Evolutionary conservation across 202 grass and related monocot species (phyloP), one percentile per base, ranked within the genome.

Genomic region (Eragrostis tef): DNA sequence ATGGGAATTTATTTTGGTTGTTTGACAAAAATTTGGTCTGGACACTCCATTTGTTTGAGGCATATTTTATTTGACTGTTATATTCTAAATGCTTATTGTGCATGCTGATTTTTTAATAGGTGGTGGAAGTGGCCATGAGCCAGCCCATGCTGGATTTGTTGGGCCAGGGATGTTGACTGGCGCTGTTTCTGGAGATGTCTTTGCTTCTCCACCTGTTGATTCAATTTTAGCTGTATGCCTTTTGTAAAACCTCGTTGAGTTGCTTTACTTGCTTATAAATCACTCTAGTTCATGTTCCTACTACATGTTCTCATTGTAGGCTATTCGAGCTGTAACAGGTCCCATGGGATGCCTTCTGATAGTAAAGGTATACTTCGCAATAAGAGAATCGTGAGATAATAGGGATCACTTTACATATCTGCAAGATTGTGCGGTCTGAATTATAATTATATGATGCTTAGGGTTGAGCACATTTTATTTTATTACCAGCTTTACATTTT

Each of bases 41-140:
- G 0, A 43, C 12, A 67, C 6, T 67, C 16, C 17, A 21, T 21
- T 64, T 36, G 25, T 36, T 64, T 6, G 7, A 36, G 29, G 2
- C 29, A 44, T 9, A 29, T 63, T 82, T 74, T 62, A 74, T 90
- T 79, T 50, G 12, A 82, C 26, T 59, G 64, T 62, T 3, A 36
- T 66, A 64, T 29, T 14, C 44, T 77, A 64, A 46, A 13, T 64
- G 70, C 67, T 79, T 78, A 87, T n/a, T 61, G 7, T 71, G 49
- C 61, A 82, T 67, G 41, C 22, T 14, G 45, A 48, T 78, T 78
- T 90, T 90, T 82, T 59, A 2, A 19, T 85, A 99, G 97, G 97
- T 79, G 97, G 93, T 89, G 97, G 97, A 85, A 93, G 93, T 74
- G 97, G 97, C 60, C 97, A 99, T 89, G 97, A 99, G 60, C 97